phyloP scores from a whole-genome alignment of 179 eudicot species.

The Silene noctiflora region DNA sequence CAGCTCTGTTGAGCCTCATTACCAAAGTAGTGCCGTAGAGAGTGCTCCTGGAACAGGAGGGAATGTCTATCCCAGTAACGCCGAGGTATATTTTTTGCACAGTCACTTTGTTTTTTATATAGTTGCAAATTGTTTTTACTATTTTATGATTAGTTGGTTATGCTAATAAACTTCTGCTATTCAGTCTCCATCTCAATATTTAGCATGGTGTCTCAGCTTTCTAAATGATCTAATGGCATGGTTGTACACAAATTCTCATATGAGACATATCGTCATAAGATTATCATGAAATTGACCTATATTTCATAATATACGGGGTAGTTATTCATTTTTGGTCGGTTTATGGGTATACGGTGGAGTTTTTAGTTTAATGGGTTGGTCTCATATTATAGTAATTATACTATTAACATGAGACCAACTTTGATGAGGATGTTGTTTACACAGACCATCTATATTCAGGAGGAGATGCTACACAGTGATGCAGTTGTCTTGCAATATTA shows the following conservation, averaged over 20 bases:
- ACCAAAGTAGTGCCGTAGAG: conserved; percentile 32
- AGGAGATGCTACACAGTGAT: too few relatives aligned
- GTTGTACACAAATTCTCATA: background rate
- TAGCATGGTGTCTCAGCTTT: conserved; percentile 1
- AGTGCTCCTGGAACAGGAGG: conserved; percentile 42
- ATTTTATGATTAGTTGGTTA: background rate
- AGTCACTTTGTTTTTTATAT: conserved; percentile 5
- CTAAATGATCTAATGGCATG: background rate
- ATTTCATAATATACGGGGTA: too few relatives aligned
- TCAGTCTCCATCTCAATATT: background rate
- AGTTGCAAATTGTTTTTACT: background rate
- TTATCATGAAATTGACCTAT: background rate
- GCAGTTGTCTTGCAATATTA: too few relatives aligned
- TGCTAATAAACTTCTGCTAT: background rate
- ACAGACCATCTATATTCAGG: too few relatives aligned
- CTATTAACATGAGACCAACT: too few relatives aligned
- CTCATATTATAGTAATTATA: too few relatives aligned
- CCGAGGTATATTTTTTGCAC: conserved; percentile 29
- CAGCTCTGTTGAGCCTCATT: conserved; percentile 36
- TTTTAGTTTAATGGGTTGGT: too few relatives aligned
- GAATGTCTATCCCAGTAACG: conserved; percentile 27
- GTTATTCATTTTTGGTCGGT: too few relatives aligned
- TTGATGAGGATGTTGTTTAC: too few relatives aligned
- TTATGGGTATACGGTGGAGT: too few relatives aligned
- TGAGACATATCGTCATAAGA: background rate